Percentiles rank a stretch among this genome's conserved stretches.
These are phyloP conservation scores for Monosporascus sp. DNA, from an alignment of 2,329 filamentous ascomycete species.

Conservation along the genomic window DNA sequence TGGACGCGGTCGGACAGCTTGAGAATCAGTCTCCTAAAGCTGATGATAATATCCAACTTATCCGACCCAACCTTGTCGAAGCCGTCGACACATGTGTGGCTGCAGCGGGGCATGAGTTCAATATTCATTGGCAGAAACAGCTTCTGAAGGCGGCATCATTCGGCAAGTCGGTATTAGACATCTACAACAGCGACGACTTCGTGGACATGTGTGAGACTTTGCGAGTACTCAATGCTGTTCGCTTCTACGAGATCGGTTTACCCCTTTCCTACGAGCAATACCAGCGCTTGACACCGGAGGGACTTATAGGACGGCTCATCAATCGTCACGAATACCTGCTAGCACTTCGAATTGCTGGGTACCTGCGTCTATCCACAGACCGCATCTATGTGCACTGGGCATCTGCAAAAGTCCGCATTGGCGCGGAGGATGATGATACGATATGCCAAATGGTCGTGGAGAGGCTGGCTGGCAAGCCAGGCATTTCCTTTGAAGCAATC, in stretches of 20 bases:
- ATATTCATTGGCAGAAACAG: slow-evolving; percentile 87
- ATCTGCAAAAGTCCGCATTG: slow-evolving; percentile 83
- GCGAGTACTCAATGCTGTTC: slow-evolving; percentile 85
- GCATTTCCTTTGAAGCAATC: slow-evolving; percentile 94
- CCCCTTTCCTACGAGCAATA: slow-evolving; percentile 94
- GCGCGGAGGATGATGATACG: slow-evolving; percentile 78
- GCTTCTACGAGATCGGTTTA: slow-evolving; percentile 86
- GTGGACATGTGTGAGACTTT: slow-evolving; percentile 97
- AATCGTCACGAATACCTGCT: slow-evolving; percentile 89
- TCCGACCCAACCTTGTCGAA: slow-evolving; percentile 79
- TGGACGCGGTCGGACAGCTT: slow-evolving; percentile 87
- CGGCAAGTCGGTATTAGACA: slow-evolving; percentile 92
- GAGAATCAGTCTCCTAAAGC: slow-evolving; percentile 94
- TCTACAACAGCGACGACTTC: slow-evolving; percentile 98
- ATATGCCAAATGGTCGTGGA: slow-evolving; percentile 85
- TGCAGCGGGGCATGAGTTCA: slow-evolving; percentile 89
- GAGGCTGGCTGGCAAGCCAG: slow-evolving; percentile 79
- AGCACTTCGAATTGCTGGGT: slow-evolving; percentile 81
- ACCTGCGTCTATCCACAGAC: slow-evolving; percentile 79
- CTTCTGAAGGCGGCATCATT: slow-evolving; percentile 95
- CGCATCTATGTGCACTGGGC: slow-evolving; percentile 97
- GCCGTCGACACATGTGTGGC: slow-evolving; percentile 92
- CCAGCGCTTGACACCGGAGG: slow-evolving; percentile 81
- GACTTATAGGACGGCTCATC: slow-evolving; percentile 78
- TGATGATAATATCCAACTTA: slow-evolving; percentile 95